These are phyloP conservation scores for Nakaseomyces delphensis DNA, from an alignment of 1,139 yeast species.

Conservation along the genomic window DNA sequence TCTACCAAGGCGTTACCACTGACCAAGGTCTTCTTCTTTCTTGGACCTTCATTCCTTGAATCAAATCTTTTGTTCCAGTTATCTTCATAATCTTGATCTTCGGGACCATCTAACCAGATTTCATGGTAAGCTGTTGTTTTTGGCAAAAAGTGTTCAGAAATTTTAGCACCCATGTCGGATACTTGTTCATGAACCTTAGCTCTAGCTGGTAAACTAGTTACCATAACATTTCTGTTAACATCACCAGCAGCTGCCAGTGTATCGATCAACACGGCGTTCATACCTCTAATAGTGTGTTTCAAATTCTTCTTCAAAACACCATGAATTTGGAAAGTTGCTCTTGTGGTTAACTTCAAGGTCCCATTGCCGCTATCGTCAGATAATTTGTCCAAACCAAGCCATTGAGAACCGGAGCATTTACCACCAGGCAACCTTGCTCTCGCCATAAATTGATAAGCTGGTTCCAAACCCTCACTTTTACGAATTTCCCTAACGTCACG, in stretches of 20 bases:
- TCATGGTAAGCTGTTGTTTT: constrained; percentile 94
- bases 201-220: constrained; percentile 78
- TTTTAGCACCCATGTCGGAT: constrained; percentile 49
- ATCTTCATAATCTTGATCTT: constrained; percentile 55
- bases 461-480: constrained; percentile 86
- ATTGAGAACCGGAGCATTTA: constrained; percentile 76
- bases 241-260: constrained; percentile 98
- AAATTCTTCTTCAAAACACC: constrained; percentile 87
- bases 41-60: constrained; percentile 68
- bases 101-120: constrained; percentile 90
- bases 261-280: constrained; percentile 84
- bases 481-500: constrained; percentile 92
- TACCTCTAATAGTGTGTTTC: constrained; percentile 87
- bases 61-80: constrained; percentile 68
- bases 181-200: constrained; percentile 76
- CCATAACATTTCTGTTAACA: constrained; percentile 92
- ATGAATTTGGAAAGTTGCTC: constrained; percentile 96
- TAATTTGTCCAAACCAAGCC: constrained; percentile 76
- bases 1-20: constrained; percentile 83
- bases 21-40: constrained; percentile 68
- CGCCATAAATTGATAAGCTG: constrained; percentile 93
- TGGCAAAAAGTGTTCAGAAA: constrained; percentile 81
- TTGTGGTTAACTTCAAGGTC: constrained; percentile 86
- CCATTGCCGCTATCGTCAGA: constrained; percentile 85
- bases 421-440: constrained; percentile 96